Conservation (phyloP, 2,329 filamentous ascomycete genomes). For the Orbilia oligospora region DNA sequence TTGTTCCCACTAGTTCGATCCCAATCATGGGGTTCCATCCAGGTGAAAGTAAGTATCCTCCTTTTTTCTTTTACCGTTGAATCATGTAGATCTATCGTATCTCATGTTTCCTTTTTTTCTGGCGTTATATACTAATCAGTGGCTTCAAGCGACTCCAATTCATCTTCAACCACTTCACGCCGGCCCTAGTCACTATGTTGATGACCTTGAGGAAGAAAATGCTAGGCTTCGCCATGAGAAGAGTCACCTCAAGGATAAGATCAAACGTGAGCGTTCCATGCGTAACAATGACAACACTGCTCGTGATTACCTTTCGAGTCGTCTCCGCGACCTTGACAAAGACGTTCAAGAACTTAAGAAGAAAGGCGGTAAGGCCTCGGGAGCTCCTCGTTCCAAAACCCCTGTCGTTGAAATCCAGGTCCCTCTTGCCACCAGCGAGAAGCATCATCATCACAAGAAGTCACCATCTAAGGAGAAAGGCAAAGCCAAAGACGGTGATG, state of each 20-base stretch:
- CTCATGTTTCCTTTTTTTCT: background rate
- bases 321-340: slow-evolving; percentile 31
- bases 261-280: slow-evolving; percentile 28
- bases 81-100: background rate
- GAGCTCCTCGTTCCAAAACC: background rate
- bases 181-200: background rate
- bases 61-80: background rate
- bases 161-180: slow-evolving; percentile 28
- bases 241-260: slow-evolving; percentile 36
- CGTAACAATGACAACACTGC: slow-evolving; percentile 12
- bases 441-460: slow-evolving; percentile 26
- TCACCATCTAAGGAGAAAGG: slow-evolving; percentile 7
- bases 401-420: slow-evolving; percentile 39
- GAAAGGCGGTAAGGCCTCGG: slow-evolving; percentile 10
- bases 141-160: slow-evolving; percentile 38
- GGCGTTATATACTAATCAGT: background rate
- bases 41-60: slow-evolving; percentile 27
- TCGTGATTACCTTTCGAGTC: slow-evolving; percentile 8
- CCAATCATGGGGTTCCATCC: slow-evolving; percentile 44
- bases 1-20: slow-evolving; percentile 4
- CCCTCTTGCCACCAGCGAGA: slow-evolving; percentile 3
- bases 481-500: background rate
- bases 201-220: slow-evolving; percentile 38
- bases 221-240: slow-evolving; percentile 38
- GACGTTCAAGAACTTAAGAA: slow-evolving; percentile 48